These are phyloP conservation scores for Cyberlindnera samutprakarnensis DNA, from an alignment of 805 yeast genomes.

Conservation along the genomic window DNA sequence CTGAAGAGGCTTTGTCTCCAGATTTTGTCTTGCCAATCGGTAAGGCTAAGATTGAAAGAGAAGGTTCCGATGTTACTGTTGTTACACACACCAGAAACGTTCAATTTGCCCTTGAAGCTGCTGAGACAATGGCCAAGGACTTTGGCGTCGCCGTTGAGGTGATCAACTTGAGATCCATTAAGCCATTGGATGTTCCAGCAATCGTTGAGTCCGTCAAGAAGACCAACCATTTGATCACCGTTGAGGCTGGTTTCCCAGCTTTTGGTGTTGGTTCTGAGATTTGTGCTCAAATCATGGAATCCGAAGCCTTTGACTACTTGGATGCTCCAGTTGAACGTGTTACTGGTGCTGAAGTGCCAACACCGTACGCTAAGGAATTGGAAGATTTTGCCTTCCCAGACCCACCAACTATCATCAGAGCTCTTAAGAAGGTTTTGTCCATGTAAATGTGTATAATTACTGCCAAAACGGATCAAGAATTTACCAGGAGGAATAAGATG, in stretches of 20 bases:
- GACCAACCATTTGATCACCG: constrained; percentile 93
- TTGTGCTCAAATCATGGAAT: constrained; percentile 95
- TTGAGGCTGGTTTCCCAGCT: constrained; percentile 97
- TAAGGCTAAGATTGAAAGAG: constrained; percentile 90
- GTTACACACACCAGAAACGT: constrained; percentile 93
- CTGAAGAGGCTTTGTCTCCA: constrained; percentile 81
- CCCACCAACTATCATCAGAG: constrained; percentile 81
- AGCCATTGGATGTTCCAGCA: constrained; percentile 89
- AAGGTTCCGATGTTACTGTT: constrained; percentile 84
- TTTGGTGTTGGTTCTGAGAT: constrained; percentile 99
- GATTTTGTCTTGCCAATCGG: constrained; percentile 93
- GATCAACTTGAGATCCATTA: constrained; percentile 90
- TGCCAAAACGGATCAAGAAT: no score
- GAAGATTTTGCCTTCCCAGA: constrained; percentile 99
- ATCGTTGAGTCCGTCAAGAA: constrained; percentile 86
- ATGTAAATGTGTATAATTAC: constrained; percentile 29
- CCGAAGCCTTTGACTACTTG: constrained; percentile 95
- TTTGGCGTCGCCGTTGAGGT: constrained; percentile 90
- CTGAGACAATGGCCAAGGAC: constrained; percentile 75
- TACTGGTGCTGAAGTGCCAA: constrained; percentile 99
- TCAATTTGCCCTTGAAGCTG: constrained; percentile 80
- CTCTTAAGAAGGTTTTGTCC: constrained; percentile 71
- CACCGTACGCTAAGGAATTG: constrained; percentile 93
- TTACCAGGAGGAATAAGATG: no score
- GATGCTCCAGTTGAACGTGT: constrained; percentile 99